A percentile compares a stretch with the other conserved stretches of the same genome.
These are phyloP conservation scores for Colletotrichum tabaci DNA, from an alignment of 2,329 filamentous ascomycete genomes.

Conservation along the genomic window DNA sequence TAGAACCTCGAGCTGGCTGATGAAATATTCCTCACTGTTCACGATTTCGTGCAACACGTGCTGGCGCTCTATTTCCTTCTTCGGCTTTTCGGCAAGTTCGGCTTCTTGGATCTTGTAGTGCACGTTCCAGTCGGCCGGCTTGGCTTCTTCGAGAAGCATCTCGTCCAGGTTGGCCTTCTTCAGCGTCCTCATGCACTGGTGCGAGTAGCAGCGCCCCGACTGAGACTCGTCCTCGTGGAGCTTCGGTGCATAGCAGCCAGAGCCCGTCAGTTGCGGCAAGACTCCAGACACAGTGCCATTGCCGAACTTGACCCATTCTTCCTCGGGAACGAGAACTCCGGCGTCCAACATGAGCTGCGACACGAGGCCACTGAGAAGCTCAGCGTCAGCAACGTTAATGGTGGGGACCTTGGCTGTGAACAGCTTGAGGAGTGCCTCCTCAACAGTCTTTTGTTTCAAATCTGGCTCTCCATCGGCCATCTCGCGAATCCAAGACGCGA, in stretches of 20 bases:
- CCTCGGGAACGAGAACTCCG: conserved; percentile 85
- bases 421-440: conserved; percentile 88
- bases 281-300: conserved; percentile 87
- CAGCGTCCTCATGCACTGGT: conserved; percentile 92
- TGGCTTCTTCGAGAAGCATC: conserved; percentile 77
- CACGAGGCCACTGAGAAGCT: conserved; percentile 84
- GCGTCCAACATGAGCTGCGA: conserved; percentile 85
- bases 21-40: conserved; percentile 91
- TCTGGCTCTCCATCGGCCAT: conserved; percentile 94
- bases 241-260: conserved; percentile 90
- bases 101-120: conserved; percentile 90
- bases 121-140: conserved; percentile 87
- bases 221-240: conserved; percentile 78
- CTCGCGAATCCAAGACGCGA: conserved; percentile 87
- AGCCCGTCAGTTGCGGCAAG: conserved; percentile 91
- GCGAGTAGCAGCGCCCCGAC: conserved; percentile 88
- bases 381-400: conserved; percentile 98
- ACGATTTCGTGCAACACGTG: conserved; percentile 97
- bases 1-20: conserved; percentile 90
- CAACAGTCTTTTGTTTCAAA: conserved; percentile 85
- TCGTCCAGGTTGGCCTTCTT: conserved; percentile 93
- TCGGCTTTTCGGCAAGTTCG: conserved; percentile 77
- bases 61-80: conserved; percentile 93
- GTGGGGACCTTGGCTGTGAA: conserved; percentile 97
- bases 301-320: conserved; percentile 98